These are phyloP conservation scores for Sporothrix protearum DNA, from an alignment of 2,329 filamentous ascomycete genomes.

Conservation along the genomic window DNA sequence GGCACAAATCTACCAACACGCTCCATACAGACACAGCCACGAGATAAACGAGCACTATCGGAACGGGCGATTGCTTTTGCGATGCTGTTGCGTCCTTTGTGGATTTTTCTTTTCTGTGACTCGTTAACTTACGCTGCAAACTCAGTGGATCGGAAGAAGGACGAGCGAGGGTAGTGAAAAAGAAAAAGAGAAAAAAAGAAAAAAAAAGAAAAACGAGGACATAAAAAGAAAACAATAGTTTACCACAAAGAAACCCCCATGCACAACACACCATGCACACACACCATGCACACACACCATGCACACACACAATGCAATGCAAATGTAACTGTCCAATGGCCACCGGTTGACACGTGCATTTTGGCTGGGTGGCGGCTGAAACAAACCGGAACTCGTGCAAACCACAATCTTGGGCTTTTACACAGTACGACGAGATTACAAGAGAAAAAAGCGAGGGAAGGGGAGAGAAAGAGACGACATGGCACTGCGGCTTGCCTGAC, in stretches of 20 bases:
- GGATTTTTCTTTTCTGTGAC: constrained; percentile 10
- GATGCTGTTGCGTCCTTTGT: constrained; percentile 13
- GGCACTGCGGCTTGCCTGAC: background rate
- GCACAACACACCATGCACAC: background rate
- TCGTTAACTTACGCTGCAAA: background rate
- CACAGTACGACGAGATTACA: background rate
- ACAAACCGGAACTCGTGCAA: background rate
- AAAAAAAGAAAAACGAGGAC: background rate
- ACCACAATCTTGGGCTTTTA: background rate
- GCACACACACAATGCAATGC: background rate
- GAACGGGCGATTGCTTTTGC: constrained; percentile 1
- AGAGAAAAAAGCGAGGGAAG: background rate
- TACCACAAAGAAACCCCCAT: too few species aligned
- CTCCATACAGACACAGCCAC: background rate
- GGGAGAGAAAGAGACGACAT: background rate
- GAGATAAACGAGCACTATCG: constrained; percentile 8
- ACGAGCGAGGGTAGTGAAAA: background rate
- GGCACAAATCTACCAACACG: background rate
- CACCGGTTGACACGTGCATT: constrained; percentile 9
- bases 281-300: background rate
- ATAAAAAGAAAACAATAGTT: too few species aligned
- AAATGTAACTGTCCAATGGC: background rate
- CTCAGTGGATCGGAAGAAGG: background rate
- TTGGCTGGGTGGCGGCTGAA: constrained; percentile 4
- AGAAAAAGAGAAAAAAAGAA: background rate